Evolutionary conservation across 2,329 filamentous ascomycete species (phyloP), one percentile per base, ranked within the genome.

Genomic region (Epichloe sibirici): DNA sequence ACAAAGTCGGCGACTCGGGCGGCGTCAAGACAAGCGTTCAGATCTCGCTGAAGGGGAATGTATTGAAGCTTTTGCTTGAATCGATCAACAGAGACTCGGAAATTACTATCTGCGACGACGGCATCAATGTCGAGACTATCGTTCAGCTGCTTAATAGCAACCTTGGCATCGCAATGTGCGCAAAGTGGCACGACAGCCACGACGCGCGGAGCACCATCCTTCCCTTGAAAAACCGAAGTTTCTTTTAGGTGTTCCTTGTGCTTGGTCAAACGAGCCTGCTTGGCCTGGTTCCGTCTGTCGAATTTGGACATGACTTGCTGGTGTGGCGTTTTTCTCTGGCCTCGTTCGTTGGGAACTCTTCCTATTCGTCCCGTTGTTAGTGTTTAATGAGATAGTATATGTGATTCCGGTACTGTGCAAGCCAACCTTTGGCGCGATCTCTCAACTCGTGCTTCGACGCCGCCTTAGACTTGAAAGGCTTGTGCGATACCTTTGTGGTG

Each of bases 301-400:
- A 98, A 80, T 71, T 97, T 98, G 54, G 90, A 95, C 88, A 96
- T 91, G 71, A 96, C 82, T 72, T 95, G 89, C 68, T 98, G 93
- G 68, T 95, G 89, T 52, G 88, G 88, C 15, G 91, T 95, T 69
- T 88, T 94, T 64, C 91, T 83, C 61, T 76, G 75, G 56, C 85
- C 84, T 62, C 78, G 81, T 65, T 95, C 87, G 62, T 81, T 73
- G 52, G 76, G 84, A 48, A 91, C 78, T 69, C 93, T 93, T 65
- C 90, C 88, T 93, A 31, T 38, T 28, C 3, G 21, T 17, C 15
- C 49, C 9, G n/a, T 17, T 12, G 34, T 51, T 23, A 51, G 49
- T 17, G 23, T 5, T 25, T 38, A 15, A 13, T 17, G 15, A 13
- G 12, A 23, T 15, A 9, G 21, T 12, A 31, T 4, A 11, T 38